Percentiles rank a stretch among this genome's conserved stretches.
phyloP scores from a whole-genome alignment of 202 grass and related monocot species.

The Panicum hallii region DNA sequence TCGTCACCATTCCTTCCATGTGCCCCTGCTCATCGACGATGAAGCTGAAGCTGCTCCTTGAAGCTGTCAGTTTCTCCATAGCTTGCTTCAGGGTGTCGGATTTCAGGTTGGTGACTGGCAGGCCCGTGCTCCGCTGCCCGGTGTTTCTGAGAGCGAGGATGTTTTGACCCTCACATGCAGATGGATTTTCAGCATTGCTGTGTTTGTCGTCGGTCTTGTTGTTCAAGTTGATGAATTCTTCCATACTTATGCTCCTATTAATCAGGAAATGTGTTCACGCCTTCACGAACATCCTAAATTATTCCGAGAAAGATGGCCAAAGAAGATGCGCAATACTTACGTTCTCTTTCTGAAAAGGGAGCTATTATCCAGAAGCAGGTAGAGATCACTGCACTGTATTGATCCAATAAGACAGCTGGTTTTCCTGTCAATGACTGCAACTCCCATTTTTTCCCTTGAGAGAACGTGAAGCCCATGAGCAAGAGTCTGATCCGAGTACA shows the following conservation, averaged over 20 bases:
- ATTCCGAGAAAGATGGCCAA: background rate
- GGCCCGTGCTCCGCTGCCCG: background rate
- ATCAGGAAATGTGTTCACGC: background rate
- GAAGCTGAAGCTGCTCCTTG: slow-evolving; percentile 52
- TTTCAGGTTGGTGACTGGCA: slow-evolving; percentile 29
- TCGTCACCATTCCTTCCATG: slow-evolving; percentile 47
- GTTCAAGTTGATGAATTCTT: slow-evolving; percentile 49
- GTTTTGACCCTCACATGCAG: background rate
- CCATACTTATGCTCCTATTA: slow-evolving; percentile 45
- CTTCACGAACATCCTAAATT: background rate
- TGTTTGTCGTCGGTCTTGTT: background rate
- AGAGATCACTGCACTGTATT: slow-evolving; percentile 52
- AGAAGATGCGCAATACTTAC: slow-evolving; percentile 38
- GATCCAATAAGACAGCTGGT: slow-evolving; percentile 48
- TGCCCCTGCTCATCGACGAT: slow-evolving; percentile 40
- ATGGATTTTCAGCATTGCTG: background rate
- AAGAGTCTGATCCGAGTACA: slow-evolving; percentile 52
- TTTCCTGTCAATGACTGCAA: slow-evolving; percentile 52
- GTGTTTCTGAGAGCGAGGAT: slow-evolving; percentile 37
- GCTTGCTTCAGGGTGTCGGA: slow-evolving; percentile 59
- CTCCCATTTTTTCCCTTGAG: slow-evolving; percentile 46
- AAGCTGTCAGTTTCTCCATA: slow-evolving; percentile 52
- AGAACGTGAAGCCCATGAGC: slow-evolving; percentile 44
- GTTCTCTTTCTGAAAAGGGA: slow-evolving; percentile 57
- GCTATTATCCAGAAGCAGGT: slow-evolving; percentile 57